Evolutionary conservation across 129 eudicot genomes (phyloP), one percentile per base, ranked within the genome.

Genomic region (Tagetes erecta): DNA sequence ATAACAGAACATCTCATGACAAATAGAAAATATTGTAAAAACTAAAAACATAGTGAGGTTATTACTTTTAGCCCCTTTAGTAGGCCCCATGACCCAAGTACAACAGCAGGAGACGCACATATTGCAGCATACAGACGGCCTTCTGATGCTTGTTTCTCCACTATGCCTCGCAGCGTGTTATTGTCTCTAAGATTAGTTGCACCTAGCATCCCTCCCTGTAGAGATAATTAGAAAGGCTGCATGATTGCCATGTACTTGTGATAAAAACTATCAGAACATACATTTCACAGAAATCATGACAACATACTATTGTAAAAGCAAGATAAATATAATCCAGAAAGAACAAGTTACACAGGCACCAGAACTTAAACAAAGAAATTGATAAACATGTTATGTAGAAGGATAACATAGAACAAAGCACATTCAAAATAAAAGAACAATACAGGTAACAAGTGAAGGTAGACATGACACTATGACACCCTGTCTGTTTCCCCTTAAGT

Each of bases 91-190:
- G 99, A 84, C 35, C 90, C 99, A 59, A 95, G 91, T 52, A 91
- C 97, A 78, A 95, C 99, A 71, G 97, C 97, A 52, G 99, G 99
- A 78, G 97, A 75, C 44, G 99, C 99, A 88, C 99, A 95, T 75
- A 95, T 83, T 73, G 99, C 99, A 67, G 97, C 97, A 79, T 85
- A 86, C 42, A 86, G 81, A 3, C 92, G 87, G 57, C 91, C 99
- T 69, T 95, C 92, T 8, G 88, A 82, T 57, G 96, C 97, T 82
- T 95, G 99, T 78, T 84, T 95, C 72, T 87, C 84, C 64, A 88
- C 96, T 46, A 91, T 82, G 71, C 73, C 81, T 72, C 85, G 91
- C 86, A 95, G 64, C 10, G 72, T 73, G 62, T 77, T 79, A 75
- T 81, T 85, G 72, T 95, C 90, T 80, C 74, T 88, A 56, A 95